A percentile compares a stretch with the other conserved stretches of the same genome.
Evolutionary conservation across 352 stramenopile species (phyloP).

Genomic region (Aphanomyces stellatus): DNA sequence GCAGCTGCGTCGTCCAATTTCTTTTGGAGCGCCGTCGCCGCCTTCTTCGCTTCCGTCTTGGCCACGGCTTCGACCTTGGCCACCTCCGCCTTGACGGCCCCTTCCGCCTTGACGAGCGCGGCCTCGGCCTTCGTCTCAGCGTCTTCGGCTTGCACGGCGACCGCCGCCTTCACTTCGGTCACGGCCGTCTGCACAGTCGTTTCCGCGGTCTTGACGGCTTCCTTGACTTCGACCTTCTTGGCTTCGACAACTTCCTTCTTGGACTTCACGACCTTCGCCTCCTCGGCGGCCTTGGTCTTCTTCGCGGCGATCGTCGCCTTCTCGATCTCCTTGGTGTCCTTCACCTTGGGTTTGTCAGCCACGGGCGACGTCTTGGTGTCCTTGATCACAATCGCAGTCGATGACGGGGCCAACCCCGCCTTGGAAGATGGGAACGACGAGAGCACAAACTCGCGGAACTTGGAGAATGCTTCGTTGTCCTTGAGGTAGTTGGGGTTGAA

Average conservation of each 20-base stretch:
- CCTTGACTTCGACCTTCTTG: slow-evolving; percentile 20
- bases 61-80: slow-evolving; percentile 24
- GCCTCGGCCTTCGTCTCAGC: slow-evolving; percentile 25
- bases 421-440: background rate
- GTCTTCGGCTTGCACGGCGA: slow-evolving; percentile 12
- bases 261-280: slow-evolving; percentile 12
- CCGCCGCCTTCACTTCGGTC: slow-evolving; percentile 24
- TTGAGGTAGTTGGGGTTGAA: slow-evolving; percentile 61
- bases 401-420: slow-evolving; percentile 5
- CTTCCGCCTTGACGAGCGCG: slow-evolving; percentile 18
- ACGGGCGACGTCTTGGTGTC: slow-evolving; percentile 36
- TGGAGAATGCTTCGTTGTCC: slow-evolving; percentile 54
- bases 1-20: slow-evolving; percentile 49
- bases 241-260: slow-evolving; percentile 7
- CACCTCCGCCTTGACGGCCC: slow-evolving; percentile 22
- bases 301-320: slow-evolving; percentile 19
- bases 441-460: slow-evolving; percentile 68
- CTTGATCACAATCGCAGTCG: slow-evolving; percentile 28
- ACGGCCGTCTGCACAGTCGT: slow-evolving; percentile 7
- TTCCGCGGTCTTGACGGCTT: slow-evolving; percentile 20
- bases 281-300: slow-evolving; percentile 13
- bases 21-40: slow-evolving; percentile 37
- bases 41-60: slow-evolving; percentile 25
- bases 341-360: background rate
- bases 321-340: slow-evolving; percentile 20